Base-by-base conservation (phyloP, 1,139 yeast genomes). In the Kodamaea suecica region DNA sequence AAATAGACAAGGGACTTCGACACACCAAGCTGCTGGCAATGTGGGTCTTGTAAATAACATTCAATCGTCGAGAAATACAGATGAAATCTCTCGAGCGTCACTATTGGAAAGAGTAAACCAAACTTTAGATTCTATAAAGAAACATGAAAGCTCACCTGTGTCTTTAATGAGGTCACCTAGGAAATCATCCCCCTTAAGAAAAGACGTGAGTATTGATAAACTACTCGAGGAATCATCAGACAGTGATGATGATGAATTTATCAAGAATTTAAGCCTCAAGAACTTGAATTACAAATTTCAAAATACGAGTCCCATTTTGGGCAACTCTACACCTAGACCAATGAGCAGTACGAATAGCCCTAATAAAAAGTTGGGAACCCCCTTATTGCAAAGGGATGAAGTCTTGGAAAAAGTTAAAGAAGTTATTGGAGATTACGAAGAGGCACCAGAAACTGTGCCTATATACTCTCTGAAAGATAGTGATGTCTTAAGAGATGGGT, bases 91-190 rank as follows among this genome's bases (percentile, higher is more conserved):
- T 8, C 32, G 51, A 15, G 48, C 46, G 4, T 39, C 34, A 23
- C 35, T 47, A 12, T 34, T 47, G n/a, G 50, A 47, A 20, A 33
- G 39, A 20, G 49, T 47, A 5, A 47, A 47, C 33, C 47, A 39
- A 31, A 47, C 51, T 3, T 36, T 47, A 14, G 49, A 47, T 17
- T 44, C 51, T 1, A 43, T 45, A 9, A 38, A 36, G 12, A 37
- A 34, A 15, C 41, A 33, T 15, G 41, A 35, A 7, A 17, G 11
- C n/a, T 27, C 30, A 5, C 30, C 21, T 10, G n/a, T n/a, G 11
- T 28, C 40, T n/a, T 35, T 37, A 6, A 13, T 17, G 5, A 11
- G 10, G 2, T 31, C 38, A 2, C 36, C 39, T 6, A 32, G 27
- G 5, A 28, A 19, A 10, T 31, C 40, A 8, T 37, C 40, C 5